Base-by-base conservation (phyloP, 257 asterid genomes). In the Echites panduratus region DNA sequence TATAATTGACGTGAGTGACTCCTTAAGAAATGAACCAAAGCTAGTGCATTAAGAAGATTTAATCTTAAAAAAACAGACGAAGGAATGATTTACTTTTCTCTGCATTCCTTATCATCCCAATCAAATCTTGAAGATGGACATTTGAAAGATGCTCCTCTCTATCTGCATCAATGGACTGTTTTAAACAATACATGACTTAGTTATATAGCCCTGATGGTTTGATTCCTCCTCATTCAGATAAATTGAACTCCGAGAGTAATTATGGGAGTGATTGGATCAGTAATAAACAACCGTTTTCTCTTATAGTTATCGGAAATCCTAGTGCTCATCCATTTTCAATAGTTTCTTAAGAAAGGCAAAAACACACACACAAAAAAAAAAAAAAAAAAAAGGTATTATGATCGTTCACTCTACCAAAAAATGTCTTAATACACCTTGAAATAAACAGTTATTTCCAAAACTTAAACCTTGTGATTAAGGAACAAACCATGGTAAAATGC, bases 21-120 rank as follows among this genome's bases (percentile, higher is more conserved):
- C 62, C 32, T 38, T 38, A 53, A 50, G 32, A 45, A 2, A 54
- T 61, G n/a, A 56, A 0, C 2, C 20, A 56, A 76, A 61, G 64
- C 75, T 57, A 74, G 71, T 70, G 62, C 9, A 73, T 66, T 32
- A 38, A 32, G 7, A 13, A n/a, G 54, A 27, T 38, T 48, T 49
- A 47, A 69, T 19, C 63, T 20, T 29, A 69, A 32, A 57, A 70
- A 75, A 66, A 8, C 19, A 64, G 38, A 72, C 66, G 54, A 52
- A 76, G 26, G 54, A 59, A 44, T 50, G 20, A 71, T 87, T 79
- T 83, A 94, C 99, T 94, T 78, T 76, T 88, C 81, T 92, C 97
- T 13, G 99, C 95, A 72, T 86, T 84, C 84, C 90, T 81, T 84
- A 94, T 94, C 99, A 94, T 89, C 75, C 85, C 89, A 79, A 90